Evolutionary conservation across 495 filamentous ascomycete genomes (phyloP).

Genomic region (Copromyces sp.): DNA sequence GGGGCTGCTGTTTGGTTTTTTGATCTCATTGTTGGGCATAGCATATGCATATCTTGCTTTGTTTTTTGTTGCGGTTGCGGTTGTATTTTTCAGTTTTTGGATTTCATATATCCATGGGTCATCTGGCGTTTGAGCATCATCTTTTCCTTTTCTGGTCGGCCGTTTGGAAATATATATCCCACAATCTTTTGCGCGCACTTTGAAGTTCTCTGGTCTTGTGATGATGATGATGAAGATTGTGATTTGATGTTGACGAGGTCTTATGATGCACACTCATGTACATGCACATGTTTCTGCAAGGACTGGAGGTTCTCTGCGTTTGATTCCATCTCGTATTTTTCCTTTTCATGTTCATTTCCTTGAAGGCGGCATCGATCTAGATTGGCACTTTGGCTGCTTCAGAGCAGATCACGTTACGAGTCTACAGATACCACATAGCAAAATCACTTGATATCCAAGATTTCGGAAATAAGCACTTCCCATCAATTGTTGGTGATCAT

Average conservation of each 20-base stretch:
- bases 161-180: not conserved
- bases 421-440: not conserved
- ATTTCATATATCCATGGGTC: not conserved
- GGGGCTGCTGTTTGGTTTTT: not conserved
- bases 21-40: not conserved
- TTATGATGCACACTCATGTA: not conserved
- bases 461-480: not conserved
- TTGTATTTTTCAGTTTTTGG: not conserved
- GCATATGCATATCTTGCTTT: not conserved
- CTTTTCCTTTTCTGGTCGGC: not conserved
- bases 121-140: not conserved
- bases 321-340: not conserved
- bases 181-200: not conserved
- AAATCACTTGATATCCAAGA: not conserved
- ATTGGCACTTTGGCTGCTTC: not conserved
- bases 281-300: not conserved
- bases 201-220: not conserved
- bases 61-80: not conserved
- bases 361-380: not conserved
- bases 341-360: not conserved
- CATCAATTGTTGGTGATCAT: not conserved
- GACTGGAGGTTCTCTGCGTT: not conserved
- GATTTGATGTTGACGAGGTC: not conserved
- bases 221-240: not conserved
- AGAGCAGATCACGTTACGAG: not conserved